These are phyloP conservation scores for Nadsonia fulvescens DNA, from an alignment of 805 yeast species.

Conservation along the genomic window DNA sequence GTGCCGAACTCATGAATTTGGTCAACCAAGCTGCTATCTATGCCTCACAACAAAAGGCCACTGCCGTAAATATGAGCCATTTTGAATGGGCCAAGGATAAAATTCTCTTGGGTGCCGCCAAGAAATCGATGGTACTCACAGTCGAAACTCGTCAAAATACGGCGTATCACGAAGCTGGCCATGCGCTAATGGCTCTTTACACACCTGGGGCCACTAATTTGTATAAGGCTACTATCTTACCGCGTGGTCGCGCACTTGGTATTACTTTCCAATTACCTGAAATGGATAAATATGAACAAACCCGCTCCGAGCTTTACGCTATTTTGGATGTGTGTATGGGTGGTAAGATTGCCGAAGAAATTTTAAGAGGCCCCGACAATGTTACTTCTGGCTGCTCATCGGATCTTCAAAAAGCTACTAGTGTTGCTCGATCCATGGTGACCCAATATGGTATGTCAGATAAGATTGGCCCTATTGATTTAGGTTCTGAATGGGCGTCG, in stretches of 20 bases:
- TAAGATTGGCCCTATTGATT: constrained; percentile 76
- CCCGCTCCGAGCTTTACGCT: constrained; percentile 77
- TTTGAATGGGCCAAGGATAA: constrained; percentile 99
- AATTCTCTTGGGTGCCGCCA: constrained; percentile 94
- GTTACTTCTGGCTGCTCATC: constrained; percentile 93
- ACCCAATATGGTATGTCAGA: constrained; percentile 94
- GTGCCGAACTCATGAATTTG: constrained; percentile 89
- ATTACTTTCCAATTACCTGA: constrained; percentile 95
- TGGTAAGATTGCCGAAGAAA: constrained; percentile 92
- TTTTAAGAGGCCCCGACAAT: constrained; percentile 74
- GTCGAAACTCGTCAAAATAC: constrained; percentile 88
- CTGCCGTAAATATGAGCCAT: constrained; percentile 76
- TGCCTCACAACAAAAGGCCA: constrained; percentile 85
- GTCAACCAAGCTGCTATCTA: constrained; percentile 97
- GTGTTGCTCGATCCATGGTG: constrained; percentile 91
- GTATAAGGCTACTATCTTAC: constrained; percentile 91
- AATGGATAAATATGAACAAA: constrained; percentile 91
- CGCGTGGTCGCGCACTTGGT: constrained; percentile 94
- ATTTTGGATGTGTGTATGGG: constrained; percentile 97
- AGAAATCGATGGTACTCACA: constrained; percentile 92
- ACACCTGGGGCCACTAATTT: constrained; percentile 88
- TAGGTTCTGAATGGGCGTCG: constrained; percentile 68
- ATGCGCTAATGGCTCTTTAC: constrained; percentile 92
- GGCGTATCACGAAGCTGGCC: constrained; percentile 98
- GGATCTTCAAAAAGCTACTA: constrained; percentile 77